Base-by-base conservation (phyloP, 2,329 filamentous ascomycete genomes). In the Hypomyces perniciosus region DNA sequence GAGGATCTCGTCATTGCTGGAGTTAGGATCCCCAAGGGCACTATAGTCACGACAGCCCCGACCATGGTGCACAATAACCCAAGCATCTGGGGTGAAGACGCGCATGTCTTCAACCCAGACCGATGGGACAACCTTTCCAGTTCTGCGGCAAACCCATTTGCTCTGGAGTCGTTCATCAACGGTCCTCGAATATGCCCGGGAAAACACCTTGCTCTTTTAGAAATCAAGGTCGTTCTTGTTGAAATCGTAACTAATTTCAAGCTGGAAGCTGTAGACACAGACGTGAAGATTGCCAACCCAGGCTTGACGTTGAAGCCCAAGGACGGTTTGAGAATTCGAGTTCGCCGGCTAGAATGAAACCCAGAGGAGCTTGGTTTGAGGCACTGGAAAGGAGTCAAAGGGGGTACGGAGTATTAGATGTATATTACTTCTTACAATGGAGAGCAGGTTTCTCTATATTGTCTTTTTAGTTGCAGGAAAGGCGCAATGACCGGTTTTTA, bases 111-210 rank as follows among this genome's bases (percentile, higher is more conserved):
- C 51, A 57, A 68, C 27, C 71, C 71, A 1, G 63, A 68, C 40
- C 66, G 72, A 27, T 74, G 72, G 72, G 60, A 63, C 30, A 37
- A 54, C 2, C 57, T 60, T 4, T 37, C 45, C 3, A 63, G 62
- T 3, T 53, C 51, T 12, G 60, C 60, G 4, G 46, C 58, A 6
- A 62, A 56, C 41, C 57, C 64, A 0, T 66, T 65, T 40, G 63
- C 69, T 0, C 68, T 69, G 37, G 60, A 64, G 35, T 61, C 66
- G 0, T 72, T 72, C 50, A 59, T 66, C 46, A 64, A 67, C 41
- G 70, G 68, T 3, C 65, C 68, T 5, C 59, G 69, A 10, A 62
- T 64, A 40, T 72, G 70, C 55, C 70, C 71, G 31, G 70, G 70
- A 9, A 64, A 63, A 49, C 61, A 57, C 8, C 65, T 68, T 30